These are phyloP conservation scores for Marchantia polymorpha DNA, from an alignment of 225 moss, liverwort and hornwort species.

Conservation along the genomic window DNA sequence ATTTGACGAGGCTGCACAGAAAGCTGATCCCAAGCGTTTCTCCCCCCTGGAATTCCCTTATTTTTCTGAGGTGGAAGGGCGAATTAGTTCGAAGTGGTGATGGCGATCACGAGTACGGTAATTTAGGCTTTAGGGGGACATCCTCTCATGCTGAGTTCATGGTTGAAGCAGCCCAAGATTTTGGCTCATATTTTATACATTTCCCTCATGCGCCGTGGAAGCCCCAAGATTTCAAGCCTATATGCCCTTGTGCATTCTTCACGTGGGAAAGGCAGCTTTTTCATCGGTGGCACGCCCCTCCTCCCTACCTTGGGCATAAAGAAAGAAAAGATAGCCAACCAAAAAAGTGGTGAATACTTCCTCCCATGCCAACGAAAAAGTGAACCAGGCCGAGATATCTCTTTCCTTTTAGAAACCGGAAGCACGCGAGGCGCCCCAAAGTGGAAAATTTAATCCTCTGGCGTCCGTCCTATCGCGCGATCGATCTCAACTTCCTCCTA, in stretches of 20 bases:
- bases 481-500: too few relatives aligned
- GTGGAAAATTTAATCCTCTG: too few relatives aligned
- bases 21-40: too few relatives aligned
- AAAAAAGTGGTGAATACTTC: not conserved
- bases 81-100: too few relatives aligned
- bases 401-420: not conserved
- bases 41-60: too few relatives aligned
- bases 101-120: too few relatives aligned
- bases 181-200: not conserved
- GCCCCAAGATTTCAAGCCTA: constrained; percentile 11
- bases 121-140: too few relatives aligned
- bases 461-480: too few relatives aligned
- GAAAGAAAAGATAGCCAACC: constrained; percentile 8
- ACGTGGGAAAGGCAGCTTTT: constrained; percentile 12
- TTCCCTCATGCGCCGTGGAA: not conserved
- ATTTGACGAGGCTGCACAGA: too few relatives aligned
- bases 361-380: not conserved
- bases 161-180: not conserved
- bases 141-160: too few relatives aligned
- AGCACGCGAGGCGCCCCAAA: not conserved
- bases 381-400: not conserved
- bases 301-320: not conserved
- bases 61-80: too few relatives aligned
- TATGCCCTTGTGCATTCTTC: constrained; percentile 3
- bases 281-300: not conserved